phyloP scores from a whole-genome alignment of 441 rosid species.

The Erodium trifolium region DNA sequence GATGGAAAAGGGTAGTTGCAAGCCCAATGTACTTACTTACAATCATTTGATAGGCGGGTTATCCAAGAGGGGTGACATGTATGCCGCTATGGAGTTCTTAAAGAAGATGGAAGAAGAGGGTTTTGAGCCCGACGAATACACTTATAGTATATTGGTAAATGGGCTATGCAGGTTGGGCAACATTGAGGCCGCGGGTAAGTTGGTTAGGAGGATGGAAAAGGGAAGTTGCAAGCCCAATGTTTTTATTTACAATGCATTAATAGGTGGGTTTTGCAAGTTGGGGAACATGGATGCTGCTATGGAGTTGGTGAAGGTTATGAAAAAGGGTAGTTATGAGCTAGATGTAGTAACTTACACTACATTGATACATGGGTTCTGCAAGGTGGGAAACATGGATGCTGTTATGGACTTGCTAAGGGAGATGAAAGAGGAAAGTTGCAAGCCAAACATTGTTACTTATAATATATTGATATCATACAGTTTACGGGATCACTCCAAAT shows the following conservation, averaged over 20 bases:
- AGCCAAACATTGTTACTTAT: background rate
- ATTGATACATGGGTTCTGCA: conserved; percentile 1
- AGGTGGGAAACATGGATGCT: background rate
- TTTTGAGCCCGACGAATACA: background rate
- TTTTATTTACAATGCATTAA: background rate
- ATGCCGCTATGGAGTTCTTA: background rate
- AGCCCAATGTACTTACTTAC: background rate
- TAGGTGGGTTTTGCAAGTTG: background rate
- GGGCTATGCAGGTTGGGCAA: background rate
- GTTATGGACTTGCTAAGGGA: conserved; percentile 1
- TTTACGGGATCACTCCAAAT: background rate
- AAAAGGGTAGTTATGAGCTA: background rate
- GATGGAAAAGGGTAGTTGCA: background rate
- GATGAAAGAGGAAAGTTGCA: background rate
- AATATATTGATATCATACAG: background rate
- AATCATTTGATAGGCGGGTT: background rate
- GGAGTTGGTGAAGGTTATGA: background rate
- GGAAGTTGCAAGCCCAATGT: background rate
- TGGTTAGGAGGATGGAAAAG: background rate
- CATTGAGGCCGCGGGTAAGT: background rate
- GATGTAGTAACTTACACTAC: background rate
- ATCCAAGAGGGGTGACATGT: background rate
- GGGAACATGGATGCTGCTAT: background rate
- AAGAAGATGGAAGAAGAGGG: background rate
- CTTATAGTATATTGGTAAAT: background rate